A percentile compares a stretch with the other conserved stretches of the same genome.
phyloP scores from a whole-genome alignment of 1,284 basidiomycete genomes.

The Trichosporon sp. region DNA sequence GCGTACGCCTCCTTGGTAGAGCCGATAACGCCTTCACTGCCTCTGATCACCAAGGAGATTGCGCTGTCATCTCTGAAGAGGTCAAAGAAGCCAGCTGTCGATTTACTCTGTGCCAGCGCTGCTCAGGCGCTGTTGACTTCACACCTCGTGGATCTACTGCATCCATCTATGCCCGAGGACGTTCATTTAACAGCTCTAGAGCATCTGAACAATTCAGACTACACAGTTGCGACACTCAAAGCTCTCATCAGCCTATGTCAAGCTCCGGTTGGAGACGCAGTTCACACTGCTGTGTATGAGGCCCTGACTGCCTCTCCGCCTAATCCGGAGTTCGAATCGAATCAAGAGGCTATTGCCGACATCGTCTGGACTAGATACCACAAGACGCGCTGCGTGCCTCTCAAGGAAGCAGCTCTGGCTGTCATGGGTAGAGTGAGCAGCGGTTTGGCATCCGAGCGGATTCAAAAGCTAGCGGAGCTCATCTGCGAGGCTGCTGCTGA shows the following conservation, averaged over 20 bases:
- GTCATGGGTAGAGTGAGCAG: slow-evolving; percentile 23
- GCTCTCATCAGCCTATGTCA: background rate
- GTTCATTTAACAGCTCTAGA: slow-evolving; percentile 11
- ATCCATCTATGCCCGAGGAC: slow-evolving; percentile 9
- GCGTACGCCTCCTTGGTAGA: slow-evolving; percentile 8
- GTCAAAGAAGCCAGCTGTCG: slow-evolving; percentile 6
- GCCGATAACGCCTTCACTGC: background rate
- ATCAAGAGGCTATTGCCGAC: background rate
- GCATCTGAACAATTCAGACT: background rate
- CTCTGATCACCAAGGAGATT: background rate
- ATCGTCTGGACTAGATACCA: background rate
- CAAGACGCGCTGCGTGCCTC: slow-evolving; percentile 26
- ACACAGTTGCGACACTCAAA: background rate
- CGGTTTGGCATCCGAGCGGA: background rate
- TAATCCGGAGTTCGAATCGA: background rate
- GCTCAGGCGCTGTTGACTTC: slow-evolving; percentile 2
- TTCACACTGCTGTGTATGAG: slow-evolving; percentile 10
- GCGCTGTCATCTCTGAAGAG: background rate
- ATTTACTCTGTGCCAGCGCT: slow-evolving; percentile 15
- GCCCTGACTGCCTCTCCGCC: slow-evolving; percentile 7
- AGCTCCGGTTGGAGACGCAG: slow-evolving; percentile 6
- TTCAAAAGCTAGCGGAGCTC: background rate
- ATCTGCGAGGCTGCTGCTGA: slow-evolving; percentile 10
- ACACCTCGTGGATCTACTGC: slow-evolving; percentile 5
- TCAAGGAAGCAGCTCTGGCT: slow-evolving; percentile 36